Evolutionary conservation across 73 alveolate species (phyloP).

Genomic region (Tetrahymena thermophila): DNA sequence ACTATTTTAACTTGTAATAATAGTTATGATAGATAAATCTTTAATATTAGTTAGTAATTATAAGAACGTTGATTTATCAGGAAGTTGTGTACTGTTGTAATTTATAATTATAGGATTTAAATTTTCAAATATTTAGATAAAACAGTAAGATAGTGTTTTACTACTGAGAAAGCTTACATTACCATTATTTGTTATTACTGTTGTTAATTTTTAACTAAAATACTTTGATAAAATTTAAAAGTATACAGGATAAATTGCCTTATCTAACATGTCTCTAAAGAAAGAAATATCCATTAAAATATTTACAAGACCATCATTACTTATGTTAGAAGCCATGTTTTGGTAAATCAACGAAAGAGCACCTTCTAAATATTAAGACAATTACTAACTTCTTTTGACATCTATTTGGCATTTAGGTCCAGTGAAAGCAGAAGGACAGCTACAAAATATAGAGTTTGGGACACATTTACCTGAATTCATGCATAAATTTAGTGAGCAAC

Average conservation of each 20-base stretch:
- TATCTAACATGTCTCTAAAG: background rate
- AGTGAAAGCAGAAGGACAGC: background rate
- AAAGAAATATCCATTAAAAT: background rate
- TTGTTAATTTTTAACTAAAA: background rate
- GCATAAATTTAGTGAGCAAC: background rate
- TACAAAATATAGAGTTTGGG: background rate
- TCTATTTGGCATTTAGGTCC: background rate
- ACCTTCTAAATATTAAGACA: background rate
- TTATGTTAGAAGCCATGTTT: background rate
- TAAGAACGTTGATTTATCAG: background rate
- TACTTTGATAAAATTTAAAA: background rate
- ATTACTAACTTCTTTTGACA: background rate
- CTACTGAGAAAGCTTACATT: background rate
- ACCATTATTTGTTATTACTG: background rate
- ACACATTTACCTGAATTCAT: background rate
- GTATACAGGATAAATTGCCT: background rate
- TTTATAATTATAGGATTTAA: background rate
- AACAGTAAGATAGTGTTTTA: background rate
- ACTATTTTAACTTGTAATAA: background rate
- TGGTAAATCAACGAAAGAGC: background rate
- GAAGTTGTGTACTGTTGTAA: background rate
- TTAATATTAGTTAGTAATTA: background rate
- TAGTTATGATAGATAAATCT: background rate
- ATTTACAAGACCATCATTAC: background rate
- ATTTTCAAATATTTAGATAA: background rate